Evolutionary conservation across 116 monocot species (phyloP), one percentile per base, ranked within the genome.

Genomic region (Trichopus zeylanicus): DNA sequence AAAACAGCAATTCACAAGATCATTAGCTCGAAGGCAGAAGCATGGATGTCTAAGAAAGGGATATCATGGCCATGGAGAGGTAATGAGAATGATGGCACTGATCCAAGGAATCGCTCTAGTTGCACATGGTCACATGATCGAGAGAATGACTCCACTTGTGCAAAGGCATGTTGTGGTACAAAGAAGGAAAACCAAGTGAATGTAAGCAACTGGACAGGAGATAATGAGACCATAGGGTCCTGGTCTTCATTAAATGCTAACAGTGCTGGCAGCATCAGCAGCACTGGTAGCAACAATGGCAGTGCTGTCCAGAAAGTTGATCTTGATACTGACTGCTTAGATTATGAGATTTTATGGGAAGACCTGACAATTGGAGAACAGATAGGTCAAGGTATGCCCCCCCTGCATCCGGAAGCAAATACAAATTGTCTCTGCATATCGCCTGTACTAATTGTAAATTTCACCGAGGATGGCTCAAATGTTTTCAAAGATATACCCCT

Each of bases 321-420:
- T 65, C 25, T 57, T 34, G 91, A 97, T 46, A 65, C 69, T n/a
- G 97, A 97, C 55, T 81, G 84, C 72, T 77, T 91, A 53, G 97
- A 97, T 53, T 90, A 81, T 77, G 97, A 97, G 37, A 91, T 97
- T 60, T 65, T 84, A 57, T 97, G 97, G 95, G 97, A 97, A 60
- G 97, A 97, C 56, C 67, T 97, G 19, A 84, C 70, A 42, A 87
- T 97, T 58, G 87, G 97, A 46, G 97, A 97, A 65, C 91, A 97
- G 55, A 82, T 97, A 70, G 97, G 97, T 66, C 97, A 97, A 91
- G 97, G 97, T 97, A 89, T n/a, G 59, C 15, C 38, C 60, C 49
- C 27, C 66, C 52, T 26, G 20, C 5, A 56, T 19, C 3, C 3
- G 13, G 42, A 42, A 42, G 4, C 32, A 4, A 33, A 33, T 4